A percentile compares a stretch with the other conserved stretches of the same genome.
These are phyloP conservation scores for Didymella sp. DNA, from an alignment of 2,329 filamentous ascomycete species.

Conservation along the genomic window DNA sequence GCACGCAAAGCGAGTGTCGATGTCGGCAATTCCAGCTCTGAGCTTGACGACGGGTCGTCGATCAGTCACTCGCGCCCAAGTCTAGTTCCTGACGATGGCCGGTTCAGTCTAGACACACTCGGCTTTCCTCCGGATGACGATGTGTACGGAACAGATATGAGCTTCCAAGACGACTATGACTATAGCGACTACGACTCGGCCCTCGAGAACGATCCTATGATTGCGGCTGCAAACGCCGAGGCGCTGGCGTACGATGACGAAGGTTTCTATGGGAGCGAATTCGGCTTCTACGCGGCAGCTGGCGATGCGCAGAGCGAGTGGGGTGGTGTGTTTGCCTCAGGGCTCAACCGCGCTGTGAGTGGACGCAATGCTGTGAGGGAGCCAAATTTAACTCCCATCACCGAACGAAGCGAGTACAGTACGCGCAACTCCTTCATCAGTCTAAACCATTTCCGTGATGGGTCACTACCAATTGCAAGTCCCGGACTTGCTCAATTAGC, in stretches of 20 bases:
- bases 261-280: conserved; percentile 94
- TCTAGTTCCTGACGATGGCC: conserved; percentile 59
- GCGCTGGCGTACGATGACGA: conserved; percentile 91
- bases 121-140: conserved; percentile 46
- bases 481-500: conserved; percentile 76
- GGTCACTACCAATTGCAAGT: conserved; percentile 64
- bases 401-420: conserved; percentile 93
- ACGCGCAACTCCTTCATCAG: conserved; percentile 91
- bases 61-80: conserved; percentile 51
- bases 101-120: conserved; percentile 56
- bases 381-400: conserved; percentile 94
- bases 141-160: conserved; percentile 46
- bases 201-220: conserved; percentile 79
- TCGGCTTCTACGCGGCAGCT: conserved; percentile 84
- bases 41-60: conserved; percentile 45
- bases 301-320: conserved; percentile 69
- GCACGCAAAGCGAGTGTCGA: conserved; percentile 63
- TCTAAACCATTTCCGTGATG: conserved; percentile 61
- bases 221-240: conserved; percentile 93
- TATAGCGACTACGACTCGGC: conserved; percentile 62
- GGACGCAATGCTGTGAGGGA: conserved; percentile 71
- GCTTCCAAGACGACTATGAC: conserved; percentile 57
- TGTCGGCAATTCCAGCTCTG: conserved; percentile 32
- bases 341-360: conserved; percentile 70
- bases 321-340: conserved; percentile 86